Evolutionary conservation across 257 asterid species (phyloP), one percentile per base, ranked within the genome.

Genomic region (Datura wrightii): DNA sequence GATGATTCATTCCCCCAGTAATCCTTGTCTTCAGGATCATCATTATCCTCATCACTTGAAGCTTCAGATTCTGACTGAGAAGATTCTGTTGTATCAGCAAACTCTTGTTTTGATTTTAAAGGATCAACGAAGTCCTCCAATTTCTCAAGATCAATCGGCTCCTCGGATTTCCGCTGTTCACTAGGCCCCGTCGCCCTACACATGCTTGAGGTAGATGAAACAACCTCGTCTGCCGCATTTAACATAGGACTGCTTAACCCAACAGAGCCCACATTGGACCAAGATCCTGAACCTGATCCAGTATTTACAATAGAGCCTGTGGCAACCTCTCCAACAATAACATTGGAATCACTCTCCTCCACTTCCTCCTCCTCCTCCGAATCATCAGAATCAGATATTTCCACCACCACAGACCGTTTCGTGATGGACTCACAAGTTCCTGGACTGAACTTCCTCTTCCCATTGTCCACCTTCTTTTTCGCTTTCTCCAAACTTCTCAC

Each of bases 21-120:
- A 55, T 83, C 81, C 24, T 8, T 5, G 67, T 87, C 85, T 41
- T 82, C 42, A 3, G 85, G 74, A 31, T 78, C 85, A 71, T 56
- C 78, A 79, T 36, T n/a, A 54, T 84, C 79, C 53, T 87, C 91
- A 53, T 81, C 89, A 52, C 82, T 62, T 15, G 86, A 76, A 5
- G 65, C 82, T 19, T 63, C 79, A 50, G 87, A 81, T 24, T 70
- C 62, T 3, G 74, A 74, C 56, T 46, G 58, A 18, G 37, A 76
- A 63, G 82, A 19, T 19, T 80, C 69, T 9, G 56, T 44, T 71
- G 79, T 10, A 71, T 44, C 79, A 44, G 42, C 48, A 19, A 13
- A 74, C 39, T 74, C 7, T 48, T 63, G 41, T 46, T 72, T 19
- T 46, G 80, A 74, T 34, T 66, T 36, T 0, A 31, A 31, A 31